Conservation (phyloP, 352 stramenopile genomes). For the Globisporangium abappressorium region DNA sequence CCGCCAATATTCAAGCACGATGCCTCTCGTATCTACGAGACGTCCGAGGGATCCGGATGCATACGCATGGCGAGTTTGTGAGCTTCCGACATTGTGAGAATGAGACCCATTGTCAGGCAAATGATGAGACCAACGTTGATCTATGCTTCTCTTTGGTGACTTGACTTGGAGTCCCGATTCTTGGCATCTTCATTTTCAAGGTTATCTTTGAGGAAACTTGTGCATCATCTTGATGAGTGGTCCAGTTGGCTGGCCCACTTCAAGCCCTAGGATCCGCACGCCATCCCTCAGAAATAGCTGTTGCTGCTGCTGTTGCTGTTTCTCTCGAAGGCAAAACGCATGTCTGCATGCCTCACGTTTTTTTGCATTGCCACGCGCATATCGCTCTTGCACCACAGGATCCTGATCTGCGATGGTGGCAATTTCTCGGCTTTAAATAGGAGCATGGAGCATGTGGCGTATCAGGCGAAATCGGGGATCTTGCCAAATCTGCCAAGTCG, state of each 20-base stretch:
- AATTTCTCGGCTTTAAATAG: slow-evolving; percentile 3
- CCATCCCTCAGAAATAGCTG: not conserved
- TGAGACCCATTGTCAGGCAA: too few relatives aligned
- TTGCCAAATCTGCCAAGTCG: not conserved
- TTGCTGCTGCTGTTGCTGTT: not conserved
- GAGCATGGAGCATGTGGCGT: not conserved
- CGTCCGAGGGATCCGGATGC: too few relatives aligned
- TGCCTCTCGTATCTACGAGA: too few relatives aligned
- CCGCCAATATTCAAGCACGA: too few relatives aligned
- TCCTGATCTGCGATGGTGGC: not conserved
- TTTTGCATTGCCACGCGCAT: not conserved
- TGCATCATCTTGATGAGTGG: not conserved
- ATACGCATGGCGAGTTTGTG: too few relatives aligned
- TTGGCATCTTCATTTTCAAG: not conserved
- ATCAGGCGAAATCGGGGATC: not conserved
- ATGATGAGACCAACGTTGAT: too few relatives aligned
- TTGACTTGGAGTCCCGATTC: not conserved
- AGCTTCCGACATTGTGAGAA: too few relatives aligned
- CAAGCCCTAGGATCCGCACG: not conserved
- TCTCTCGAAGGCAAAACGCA: not conserved
- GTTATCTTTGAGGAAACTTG: not conserved
- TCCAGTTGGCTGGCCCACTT: not conserved
- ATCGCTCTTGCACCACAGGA: not conserved
- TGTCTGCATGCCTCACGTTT: not conserved
- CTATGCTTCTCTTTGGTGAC: too few relatives aligned